These are phyloP conservation scores for Trichodelitschia bisporula DNA, from an alignment of 495 filamentous ascomycete species.

Conservation along the genomic window DNA sequence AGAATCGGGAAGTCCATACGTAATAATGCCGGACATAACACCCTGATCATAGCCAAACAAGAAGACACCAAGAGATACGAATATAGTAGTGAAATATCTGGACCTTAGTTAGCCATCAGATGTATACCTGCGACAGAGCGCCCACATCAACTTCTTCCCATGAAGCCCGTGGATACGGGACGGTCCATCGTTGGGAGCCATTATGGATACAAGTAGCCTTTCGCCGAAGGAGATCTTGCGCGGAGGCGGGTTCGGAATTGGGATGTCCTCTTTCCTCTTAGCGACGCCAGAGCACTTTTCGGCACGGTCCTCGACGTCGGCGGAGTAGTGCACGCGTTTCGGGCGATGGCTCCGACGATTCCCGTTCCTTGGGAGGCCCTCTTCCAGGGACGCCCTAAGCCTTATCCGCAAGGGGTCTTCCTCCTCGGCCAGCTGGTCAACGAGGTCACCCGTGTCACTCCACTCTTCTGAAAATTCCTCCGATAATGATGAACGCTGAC, in stretches of 20 bases:
- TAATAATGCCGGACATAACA: constrained; percentile 98
- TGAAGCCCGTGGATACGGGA: constrained; percentile 67
- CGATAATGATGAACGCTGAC: constrained; percentile 17
- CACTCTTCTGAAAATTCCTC: constrained; percentile 17
- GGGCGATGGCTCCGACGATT: constrained; percentile 20
- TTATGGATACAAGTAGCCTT: constrained; percentile 50
- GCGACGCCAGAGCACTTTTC: constrained; percentile 20
- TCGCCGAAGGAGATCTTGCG: constrained; percentile 37
- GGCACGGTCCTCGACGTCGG: constrained; percentile 6
- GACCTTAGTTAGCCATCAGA: constrained; percentile 2
- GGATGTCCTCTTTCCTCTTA: constrained; percentile 47
- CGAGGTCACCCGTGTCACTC: constrained; percentile 85
- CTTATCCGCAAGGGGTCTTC: constrained; percentile 46
- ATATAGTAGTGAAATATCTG: constrained; percentile 93
- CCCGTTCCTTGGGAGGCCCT: too few relatives aligned
- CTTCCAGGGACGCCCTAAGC: constrained; percentile 30
- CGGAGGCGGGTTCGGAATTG: constrained; percentile 44
- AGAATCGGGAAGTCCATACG: constrained; percentile 24
- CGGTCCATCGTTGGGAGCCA: constrained; percentile 48
- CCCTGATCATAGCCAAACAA: constrained; percentile 98
- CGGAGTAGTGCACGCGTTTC: constrained; percentile 25
- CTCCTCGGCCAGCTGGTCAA: constrained; percentile 65
- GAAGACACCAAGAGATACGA: constrained; percentile 93
- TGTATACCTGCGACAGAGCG: constrained; percentile 4
- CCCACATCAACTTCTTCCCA: constrained; percentile 81